Evolutionary conservation across 345 rosid species (phyloP).

Genomic region (Syzygium oleosum): DNA sequence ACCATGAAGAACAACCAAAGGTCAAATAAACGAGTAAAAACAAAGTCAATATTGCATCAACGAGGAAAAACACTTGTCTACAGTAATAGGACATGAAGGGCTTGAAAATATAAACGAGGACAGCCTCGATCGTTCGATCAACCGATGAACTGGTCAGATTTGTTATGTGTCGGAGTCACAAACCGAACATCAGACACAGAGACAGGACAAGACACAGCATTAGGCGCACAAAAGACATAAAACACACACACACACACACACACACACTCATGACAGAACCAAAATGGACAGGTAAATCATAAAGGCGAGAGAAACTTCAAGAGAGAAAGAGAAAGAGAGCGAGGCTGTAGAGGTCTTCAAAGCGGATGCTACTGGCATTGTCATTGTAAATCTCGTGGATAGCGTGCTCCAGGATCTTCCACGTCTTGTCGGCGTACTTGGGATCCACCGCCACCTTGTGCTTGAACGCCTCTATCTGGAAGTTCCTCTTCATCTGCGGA

Average conservation of each 20-base stretch:
- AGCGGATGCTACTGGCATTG: constrained; percentile 84
- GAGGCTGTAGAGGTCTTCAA: constrained; percentile 89
- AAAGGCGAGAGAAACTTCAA: background rate
- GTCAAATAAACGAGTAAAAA: background rate
- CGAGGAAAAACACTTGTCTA: too few relatives aligned
- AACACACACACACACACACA: background rate
- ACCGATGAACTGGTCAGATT: too few relatives aligned
- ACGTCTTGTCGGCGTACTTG: constrained; percentile 83
- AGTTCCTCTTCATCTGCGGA: constrained; percentile 21
- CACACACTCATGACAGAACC: background rate
- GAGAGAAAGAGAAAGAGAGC: background rate
- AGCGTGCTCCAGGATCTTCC: constrained; percentile 96
- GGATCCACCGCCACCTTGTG: constrained; percentile 84
- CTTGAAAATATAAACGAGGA: background rate
- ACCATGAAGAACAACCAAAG: background rate
- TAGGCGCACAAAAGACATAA: background rate
- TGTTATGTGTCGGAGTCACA: too few relatives aligned
- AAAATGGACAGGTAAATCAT: background rate
- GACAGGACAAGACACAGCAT: background rate
- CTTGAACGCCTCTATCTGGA: constrained; percentile 36
- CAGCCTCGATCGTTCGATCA: background rate
- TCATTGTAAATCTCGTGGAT: constrained; percentile 96
- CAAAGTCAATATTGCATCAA: too few relatives aligned
- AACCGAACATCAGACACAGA: background rate
- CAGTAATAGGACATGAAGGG: too few relatives aligned